Evolutionary conservation across 2,329 filamentous ascomycete species (phyloP).

Genomic region (Neurospora crassa): DNA sequence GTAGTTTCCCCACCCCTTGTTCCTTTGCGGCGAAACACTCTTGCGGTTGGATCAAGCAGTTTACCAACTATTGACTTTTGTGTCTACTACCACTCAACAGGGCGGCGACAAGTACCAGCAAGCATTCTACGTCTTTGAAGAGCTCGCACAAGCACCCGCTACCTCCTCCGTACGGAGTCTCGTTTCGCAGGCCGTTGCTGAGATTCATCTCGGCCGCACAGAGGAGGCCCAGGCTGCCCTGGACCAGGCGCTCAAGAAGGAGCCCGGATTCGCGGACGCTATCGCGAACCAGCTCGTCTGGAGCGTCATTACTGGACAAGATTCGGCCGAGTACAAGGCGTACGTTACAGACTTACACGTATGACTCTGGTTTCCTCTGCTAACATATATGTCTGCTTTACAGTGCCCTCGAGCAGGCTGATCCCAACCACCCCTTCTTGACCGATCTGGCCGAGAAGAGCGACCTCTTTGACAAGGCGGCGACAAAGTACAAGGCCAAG

Average conservation of each 20-base stretch:
- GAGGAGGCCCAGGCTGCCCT: slow-evolving; percentile 85
- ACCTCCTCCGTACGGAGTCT: slow-evolving; percentile 68
- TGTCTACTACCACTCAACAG: slow-evolving; percentile 31
- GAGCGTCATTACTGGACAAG: slow-evolving; percentile 66
- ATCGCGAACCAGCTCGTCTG: slow-evolving; percentile 79
- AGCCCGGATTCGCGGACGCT: slow-evolving; percentile 60
- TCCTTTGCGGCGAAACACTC: neutral
- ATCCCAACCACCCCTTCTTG: slow-evolving; percentile 62
- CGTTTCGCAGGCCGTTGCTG: slow-evolving; percentile 80
- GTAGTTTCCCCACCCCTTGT: slow-evolving; percentile 26
- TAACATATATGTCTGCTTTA: slow-evolving; percentile 13
- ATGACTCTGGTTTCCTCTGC: neutral
- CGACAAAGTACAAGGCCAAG: slow-evolving; percentile 78
- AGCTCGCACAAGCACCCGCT: slow-evolving; percentile 79
- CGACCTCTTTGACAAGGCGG: slow-evolving; percentile 76
- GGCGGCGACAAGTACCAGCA: slow-evolving; percentile 95
- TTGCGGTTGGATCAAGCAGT: neutral
- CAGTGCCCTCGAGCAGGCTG: slow-evolving; percentile 46
- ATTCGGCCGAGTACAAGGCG: slow-evolving; percentile 51
- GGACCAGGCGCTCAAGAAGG: slow-evolving; percentile 67
- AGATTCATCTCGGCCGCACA: slow-evolving; percentile 78
- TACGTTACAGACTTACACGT: slow-evolving; percentile 30
- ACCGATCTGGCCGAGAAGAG: slow-evolving; percentile 75
- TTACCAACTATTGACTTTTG: slow-evolving; percentile 1
- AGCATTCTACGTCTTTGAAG: slow-evolving; percentile 95